Base-by-base conservation (phyloP, 768 basidiomycete species). In the Tulasnella sp. region DNA sequence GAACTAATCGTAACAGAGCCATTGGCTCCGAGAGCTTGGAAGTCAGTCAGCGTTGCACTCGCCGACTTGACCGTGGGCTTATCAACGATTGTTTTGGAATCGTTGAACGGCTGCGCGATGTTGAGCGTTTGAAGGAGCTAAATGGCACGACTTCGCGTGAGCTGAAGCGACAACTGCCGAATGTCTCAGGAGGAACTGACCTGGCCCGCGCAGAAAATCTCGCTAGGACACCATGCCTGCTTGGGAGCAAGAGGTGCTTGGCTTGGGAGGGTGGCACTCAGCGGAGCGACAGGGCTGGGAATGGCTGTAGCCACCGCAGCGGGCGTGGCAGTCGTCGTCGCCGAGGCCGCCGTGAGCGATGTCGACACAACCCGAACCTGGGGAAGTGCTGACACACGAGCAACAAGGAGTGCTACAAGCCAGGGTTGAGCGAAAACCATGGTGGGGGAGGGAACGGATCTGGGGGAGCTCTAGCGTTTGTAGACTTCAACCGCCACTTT, bases 1-100 rank as follows among this genome's bases (percentile, higher is more conserved):
- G 76, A 68, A 3, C 79, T 81, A 59, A 82, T 80, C 0, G 86
- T 88, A 23, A 76, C 31, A 5, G 42, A 5, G 29, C 6, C 65
- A 64, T 8, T 37, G 34, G 12, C n/a, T 51, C 27, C 3, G 1
- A 72, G 61, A 4, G 61, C 60, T 15, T 62, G 49, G 63, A 89
- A 96, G 61, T 84, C 84, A 0, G 76, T 68, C 46, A 92, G 72
- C 12, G 91, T 88, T 50, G 74, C 71, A 62, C 81, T 78, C 1
- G 82, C 65, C 0, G 75, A 68, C 63, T 82, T 80, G 65, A 72
- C 75, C 1, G 91, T 94, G 2, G 91, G 91, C 74, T 92, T 73
- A 74, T 94, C 92, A 6, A 86, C 85, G 67, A 94, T 82, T 0
- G 87, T 92, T 71, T 96, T 94, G 43, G 82, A 80, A 68, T 96